phyloP scores from a whole-genome alignment of 2,329 filamentous ascomycete species.

The Paramyrothecium roridum region DNA sequence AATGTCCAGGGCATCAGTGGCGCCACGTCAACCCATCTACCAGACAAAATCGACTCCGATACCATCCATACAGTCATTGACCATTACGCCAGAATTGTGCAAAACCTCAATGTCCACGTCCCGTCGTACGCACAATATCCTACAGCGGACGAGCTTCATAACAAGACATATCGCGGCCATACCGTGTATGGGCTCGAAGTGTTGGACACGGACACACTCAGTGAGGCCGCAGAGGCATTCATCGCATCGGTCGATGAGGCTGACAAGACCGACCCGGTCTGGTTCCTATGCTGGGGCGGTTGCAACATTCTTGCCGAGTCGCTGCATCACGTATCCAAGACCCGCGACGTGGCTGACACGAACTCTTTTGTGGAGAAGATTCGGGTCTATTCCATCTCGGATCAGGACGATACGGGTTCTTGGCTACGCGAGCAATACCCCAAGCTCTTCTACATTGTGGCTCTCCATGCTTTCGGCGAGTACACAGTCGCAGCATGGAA shows the following conservation, averaged over 20 bases:
- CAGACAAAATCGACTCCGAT: constrained; percentile 32
- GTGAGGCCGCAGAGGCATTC: constrained; percentile 1
- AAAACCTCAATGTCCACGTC: constrained; percentile 46
- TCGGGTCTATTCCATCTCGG: constrained; percentile 53
- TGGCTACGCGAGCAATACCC: constrained; percentile 55
- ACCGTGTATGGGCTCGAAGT: constrained; percentile 32
- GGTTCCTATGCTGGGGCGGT: constrained; percentile 52
- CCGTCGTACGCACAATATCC: constrained; percentile 40
- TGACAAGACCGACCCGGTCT: constrained; percentile 35
- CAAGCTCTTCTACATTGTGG: constrained; percentile 52
- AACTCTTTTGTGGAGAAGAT: constrained; percentile 35
- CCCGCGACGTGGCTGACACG: constrained; percentile 24
- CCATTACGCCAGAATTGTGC: constrained; percentile 37
- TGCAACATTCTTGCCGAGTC: constrained; percentile 49
- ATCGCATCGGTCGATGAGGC: too few species aligned
- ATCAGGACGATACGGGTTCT: constrained; percentile 54
- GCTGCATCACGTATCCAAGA: constrained; percentile 31
- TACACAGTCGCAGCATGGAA: constrained; percentile 54
- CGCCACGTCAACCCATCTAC: constrained; percentile 43
- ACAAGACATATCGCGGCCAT: constrained; percentile 2
- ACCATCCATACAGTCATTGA: constrained; percentile 40
- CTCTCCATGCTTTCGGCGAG: constrained; percentile 52
- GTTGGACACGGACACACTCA: constrained; percentile 24
- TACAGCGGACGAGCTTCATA: constrained; percentile 25
- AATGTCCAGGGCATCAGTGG: constrained; percentile 42